Evolutionary conservation across 2,329 filamentous ascomycete genomes (phyloP).

Genomic region (Zelopaecilomyces penicillatus): DNA sequence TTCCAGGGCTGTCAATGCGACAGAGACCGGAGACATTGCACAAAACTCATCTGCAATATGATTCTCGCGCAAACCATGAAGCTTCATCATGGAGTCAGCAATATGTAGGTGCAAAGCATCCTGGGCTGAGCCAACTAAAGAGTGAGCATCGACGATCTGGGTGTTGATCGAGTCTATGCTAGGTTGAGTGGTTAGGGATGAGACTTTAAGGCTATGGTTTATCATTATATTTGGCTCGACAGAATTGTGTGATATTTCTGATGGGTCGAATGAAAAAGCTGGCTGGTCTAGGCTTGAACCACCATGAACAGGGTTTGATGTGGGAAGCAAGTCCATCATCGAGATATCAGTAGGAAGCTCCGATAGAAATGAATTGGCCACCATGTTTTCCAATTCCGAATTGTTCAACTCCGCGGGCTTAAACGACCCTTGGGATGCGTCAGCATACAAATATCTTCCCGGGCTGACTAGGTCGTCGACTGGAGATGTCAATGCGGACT

Average conservation of each 20-base stretch:
- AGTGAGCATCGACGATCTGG: constrained; percentile 13
- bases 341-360: constrained; percentile 38
- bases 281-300: constrained; percentile 25
- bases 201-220: constrained; percentile 20
- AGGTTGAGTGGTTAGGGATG: constrained; percentile 10
- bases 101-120: constrained; percentile 39
- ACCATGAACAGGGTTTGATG: constrained; percentile 19
- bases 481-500: constrained; percentile 39
- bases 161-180: constrained; percentile 3
- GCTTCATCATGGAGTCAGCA: constrained; percentile 34
- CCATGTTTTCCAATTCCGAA: constrained; percentile 19
- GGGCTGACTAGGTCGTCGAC: constrained; percentile 30
- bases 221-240: constrained; percentile 30
- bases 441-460: constrained; percentile 19
- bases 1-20: constrained; percentile 35
- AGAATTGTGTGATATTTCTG: constrained; percentile 24
- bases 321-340: constrained; percentile 20
- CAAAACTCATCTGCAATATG: constrained; percentile 33
- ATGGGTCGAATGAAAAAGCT: constrained; percentile 27
- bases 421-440: constrained; percentile 15
- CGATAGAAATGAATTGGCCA: constrained; percentile 23
- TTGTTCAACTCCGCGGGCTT: constrained; percentile 17
- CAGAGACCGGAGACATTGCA: constrained; percentile 27
- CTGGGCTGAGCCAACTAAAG: constrained; percentile 36
- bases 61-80: constrained; percentile 32